Conservation (phyloP, 139 green algal genomes). For the Ulvella scutata region DNA sequence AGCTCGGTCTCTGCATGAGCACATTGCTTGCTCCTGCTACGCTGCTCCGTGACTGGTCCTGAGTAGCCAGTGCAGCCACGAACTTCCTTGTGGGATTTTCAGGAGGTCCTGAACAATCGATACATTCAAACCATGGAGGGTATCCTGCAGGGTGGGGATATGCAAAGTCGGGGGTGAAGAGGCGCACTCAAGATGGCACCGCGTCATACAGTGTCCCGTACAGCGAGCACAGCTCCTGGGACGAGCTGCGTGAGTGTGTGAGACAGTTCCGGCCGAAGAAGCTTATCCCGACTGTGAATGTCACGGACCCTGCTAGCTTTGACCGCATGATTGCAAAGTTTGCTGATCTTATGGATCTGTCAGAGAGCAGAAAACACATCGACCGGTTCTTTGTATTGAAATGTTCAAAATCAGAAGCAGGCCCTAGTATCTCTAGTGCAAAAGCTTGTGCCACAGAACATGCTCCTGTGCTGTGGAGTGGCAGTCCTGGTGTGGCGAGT, state of each 20-base stretch:
- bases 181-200: conserved; percentile 16
- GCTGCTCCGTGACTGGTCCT: no score
- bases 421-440: no score
- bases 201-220: conserved; percentile 37
- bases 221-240: conserved; percentile 34
- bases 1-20: no score
- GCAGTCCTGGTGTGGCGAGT: no score
- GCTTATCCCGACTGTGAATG: conserved; percentile 55
- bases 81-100: no score
- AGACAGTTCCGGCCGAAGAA: conserved; percentile 21
- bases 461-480: no score
- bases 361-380: conserved; percentile 14
- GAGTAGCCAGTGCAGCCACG: no score
- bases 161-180: conserved; percentile 12
- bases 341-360: conserved; percentile 52
- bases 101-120: no score
- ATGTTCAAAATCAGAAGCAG: background rate
- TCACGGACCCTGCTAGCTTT: background rate
- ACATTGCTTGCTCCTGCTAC: no score
- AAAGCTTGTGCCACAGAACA: no score
- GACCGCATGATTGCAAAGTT: conserved; percentile 35
- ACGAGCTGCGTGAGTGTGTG: conserved; percentile 35
- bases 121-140: no score
- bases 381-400: background rate
- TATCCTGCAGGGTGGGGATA: conserved; percentile 45